Base-by-base conservation (phyloP, 2,329 filamentous ascomycete species). In the Westerdykella sp. region DNA sequence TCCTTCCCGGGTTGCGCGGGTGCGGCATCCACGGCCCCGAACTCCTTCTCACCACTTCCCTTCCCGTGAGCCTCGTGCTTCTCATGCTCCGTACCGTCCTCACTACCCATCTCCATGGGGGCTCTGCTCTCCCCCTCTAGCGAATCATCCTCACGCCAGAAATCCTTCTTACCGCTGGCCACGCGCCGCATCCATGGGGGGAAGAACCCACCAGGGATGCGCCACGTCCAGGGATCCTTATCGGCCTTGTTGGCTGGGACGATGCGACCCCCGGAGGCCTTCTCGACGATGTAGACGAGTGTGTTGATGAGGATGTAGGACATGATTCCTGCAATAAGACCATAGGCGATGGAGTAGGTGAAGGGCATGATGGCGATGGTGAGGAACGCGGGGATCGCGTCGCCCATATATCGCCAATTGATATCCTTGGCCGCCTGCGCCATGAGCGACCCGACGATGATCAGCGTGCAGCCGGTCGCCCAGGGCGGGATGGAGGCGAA, bases 371-470 rank as follows among this genome's bases (percentile, higher is more conserved):
- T 70, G 44, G 83, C 80, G 50, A 95, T 84, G 40, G 85, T 89
- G 30, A 94, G 72, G 69, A 94, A 94, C 3, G 88, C 87, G 0
- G 88, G 88, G 18, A 94, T 76, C 1, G 86, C 83, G 63, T 95
- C 88, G 41, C 87, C 87, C 47, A 87, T 74, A 68, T 95, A 67
- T 37, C 74, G 74, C 88, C 88, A 95, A 74, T 95, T 95, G 73
- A 95, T 90, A 50, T 93, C 84, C 13, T 79, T 79, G 11, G 85
- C 85, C 1, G 85, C 77, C 48, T 80, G 78, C 44, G 84, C 81
- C 88, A 94, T 94, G 76, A 94, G 84, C 15, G 83, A 82, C n/a
- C 88, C 87, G 42, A 95, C 87, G 32, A 95, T 80, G 54, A 95
- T 77, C 21, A 94, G 76, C n/a, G 89, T 89, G 62, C 85, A 89